Conservation (phyloP, 2,329 filamentous ascomycete genomes). For the Aureobasidium sp. region DNA sequence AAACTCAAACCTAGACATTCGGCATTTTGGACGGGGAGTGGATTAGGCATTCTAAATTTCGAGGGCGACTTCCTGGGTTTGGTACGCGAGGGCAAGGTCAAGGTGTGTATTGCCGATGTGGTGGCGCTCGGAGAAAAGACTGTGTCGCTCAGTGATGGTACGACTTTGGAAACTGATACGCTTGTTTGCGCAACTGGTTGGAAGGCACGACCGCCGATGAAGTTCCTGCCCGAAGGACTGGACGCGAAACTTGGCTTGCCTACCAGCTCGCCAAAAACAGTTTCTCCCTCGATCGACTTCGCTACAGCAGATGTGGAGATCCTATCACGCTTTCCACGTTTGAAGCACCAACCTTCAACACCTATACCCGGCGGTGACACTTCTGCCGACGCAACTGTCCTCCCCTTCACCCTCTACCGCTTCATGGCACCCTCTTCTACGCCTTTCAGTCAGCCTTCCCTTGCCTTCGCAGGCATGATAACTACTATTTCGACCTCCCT, state of each 20-base stretch:
- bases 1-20: constrained; percentile 38
- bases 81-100: constrained; percentile 47
- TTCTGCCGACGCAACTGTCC: neutral
- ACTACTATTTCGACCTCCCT: constrained; percentile 32
- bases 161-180: constrained; percentile 41
- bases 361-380: constrained; percentile 1
- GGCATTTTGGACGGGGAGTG: constrained; percentile 48
- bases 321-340: constrained; percentile 45
- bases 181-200: constrained; percentile 54
- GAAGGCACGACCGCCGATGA: constrained; percentile 44
- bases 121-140: constrained; percentile 38
- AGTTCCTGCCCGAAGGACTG: neutral
- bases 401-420: constrained; percentile 35
- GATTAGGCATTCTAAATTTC: constrained; percentile 56
- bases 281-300: constrained; percentile 28
- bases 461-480: constrained; percentile 37
- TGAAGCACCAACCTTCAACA: constrained; percentile 42
- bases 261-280: neutral
- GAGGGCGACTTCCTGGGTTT: constrained; percentile 49
- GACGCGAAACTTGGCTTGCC: constrained; percentile 9
- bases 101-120: constrained; percentile 51
- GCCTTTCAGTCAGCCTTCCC: constrained; percentile 24
- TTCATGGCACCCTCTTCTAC: constrained; percentile 36
- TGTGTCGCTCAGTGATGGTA: constrained; percentile 44
- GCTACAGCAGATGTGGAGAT: constrained; percentile 47